Conservation (phyloP, 768 basidiomycete genomes). For the Galerina marginata region DNA sequence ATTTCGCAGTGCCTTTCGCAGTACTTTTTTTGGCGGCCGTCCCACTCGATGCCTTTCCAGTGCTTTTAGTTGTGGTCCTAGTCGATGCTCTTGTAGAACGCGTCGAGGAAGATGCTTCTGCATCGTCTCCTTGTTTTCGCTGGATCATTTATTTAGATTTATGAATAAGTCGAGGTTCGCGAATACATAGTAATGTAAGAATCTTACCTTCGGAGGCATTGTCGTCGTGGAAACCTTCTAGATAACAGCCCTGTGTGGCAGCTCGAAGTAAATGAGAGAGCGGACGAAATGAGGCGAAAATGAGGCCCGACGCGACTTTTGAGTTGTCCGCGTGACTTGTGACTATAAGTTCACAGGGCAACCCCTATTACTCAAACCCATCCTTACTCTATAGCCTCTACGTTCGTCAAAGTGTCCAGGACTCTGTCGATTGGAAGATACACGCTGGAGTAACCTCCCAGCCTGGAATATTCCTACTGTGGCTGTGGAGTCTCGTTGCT, state of each 20-base stretch:
- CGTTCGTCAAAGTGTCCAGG: too few relatives aligned
- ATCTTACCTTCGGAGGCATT: slow-evolving; percentile 46
- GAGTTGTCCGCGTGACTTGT: slow-evolving; percentile 32
- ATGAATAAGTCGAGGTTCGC: not conserved
- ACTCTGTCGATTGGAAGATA: too few relatives aligned
- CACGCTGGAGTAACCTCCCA: too few relatives aligned
- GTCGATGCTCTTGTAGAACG: slow-evolving; percentile 32
- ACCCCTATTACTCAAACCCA: too few relatives aligned
- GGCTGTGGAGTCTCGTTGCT: too few relatives aligned
- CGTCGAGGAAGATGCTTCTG: slow-evolving; percentile 39
- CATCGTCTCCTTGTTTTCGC: slow-evolving; percentile 64
- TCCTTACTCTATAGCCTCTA: too few relatives aligned
- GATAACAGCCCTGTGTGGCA: not conserved
- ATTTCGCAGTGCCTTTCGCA: slow-evolving; percentile 9
- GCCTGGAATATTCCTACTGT: too few relatives aligned
- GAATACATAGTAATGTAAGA: not conserved
- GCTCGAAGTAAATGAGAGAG: slow-evolving; percentile 1
- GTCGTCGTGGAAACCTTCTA: not conserved
- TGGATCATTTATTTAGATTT: slow-evolving; percentile 26
- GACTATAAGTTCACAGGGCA: too few relatives aligned
- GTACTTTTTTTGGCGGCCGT: slow-evolving; percentile 8
- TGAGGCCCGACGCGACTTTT: slow-evolving; percentile 28
- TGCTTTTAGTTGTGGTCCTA: slow-evolving; percentile 22
- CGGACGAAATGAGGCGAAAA: slow-evolving; percentile 19
- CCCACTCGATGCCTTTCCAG: slow-evolving; percentile 3